A percentile compares a stretch with the other conserved stretches of the same genome.
These are phyloP conservation scores for Aspergillus haitiensis DNA, from an alignment of 495 filamentous ascomycete species.

Conservation along the genomic window DNA sequence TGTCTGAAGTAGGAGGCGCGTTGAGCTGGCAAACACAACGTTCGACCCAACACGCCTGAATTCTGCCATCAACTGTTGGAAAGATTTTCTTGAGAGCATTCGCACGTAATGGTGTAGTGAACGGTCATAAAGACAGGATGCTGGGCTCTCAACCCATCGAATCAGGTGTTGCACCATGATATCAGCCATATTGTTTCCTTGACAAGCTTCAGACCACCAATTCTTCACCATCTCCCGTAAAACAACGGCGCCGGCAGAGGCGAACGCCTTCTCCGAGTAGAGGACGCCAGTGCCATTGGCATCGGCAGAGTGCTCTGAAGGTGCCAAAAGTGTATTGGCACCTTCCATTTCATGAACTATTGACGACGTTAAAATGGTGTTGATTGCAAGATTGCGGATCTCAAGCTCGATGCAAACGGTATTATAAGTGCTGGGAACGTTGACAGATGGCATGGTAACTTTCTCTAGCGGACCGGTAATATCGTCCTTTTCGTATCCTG, in stretches of 20 bases:
- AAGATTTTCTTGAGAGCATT: conserved; percentile 95
- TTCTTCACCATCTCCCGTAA: conserved; percentile 97
- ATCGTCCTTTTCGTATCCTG: conserved; percentile 93
- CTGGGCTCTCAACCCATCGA: conserved; percentile 90
- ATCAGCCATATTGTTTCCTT: conserved; percentile 89
- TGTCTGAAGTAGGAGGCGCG: conserved; percentile 88
- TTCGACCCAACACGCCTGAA: conserved; percentile 95
- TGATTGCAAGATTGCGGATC: conserved; percentile 92
- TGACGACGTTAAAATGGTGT: conserved; percentile 94
- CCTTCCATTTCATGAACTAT: conserved; percentile 98
- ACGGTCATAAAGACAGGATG: conserved; percentile 91
- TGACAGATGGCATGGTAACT: conserved; percentile 92
- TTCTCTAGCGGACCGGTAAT: conserved; percentile 78
- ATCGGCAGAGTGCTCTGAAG: conserved; percentile 66
- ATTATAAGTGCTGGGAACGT: conserved; percentile 87
- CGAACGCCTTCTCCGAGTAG: conserved; percentile 88
- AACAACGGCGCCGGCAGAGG: conserved; percentile 83
- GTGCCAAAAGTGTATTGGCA: conserved; percentile 59
- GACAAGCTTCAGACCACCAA: conserved; percentile 96
- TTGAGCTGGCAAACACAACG: conserved; percentile 85
- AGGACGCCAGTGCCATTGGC: conserved; percentile 63
- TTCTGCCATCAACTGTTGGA: conserved; percentile 95
- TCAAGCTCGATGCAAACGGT: conserved; percentile 97
- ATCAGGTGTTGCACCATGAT: conserved; percentile 97
- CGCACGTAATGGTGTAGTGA: conserved; percentile 98